Evolutionary conservation across 192 early-diverging fungal genomes (phyloP).

Genomic region (Rhizophagus prolifer): DNA sequence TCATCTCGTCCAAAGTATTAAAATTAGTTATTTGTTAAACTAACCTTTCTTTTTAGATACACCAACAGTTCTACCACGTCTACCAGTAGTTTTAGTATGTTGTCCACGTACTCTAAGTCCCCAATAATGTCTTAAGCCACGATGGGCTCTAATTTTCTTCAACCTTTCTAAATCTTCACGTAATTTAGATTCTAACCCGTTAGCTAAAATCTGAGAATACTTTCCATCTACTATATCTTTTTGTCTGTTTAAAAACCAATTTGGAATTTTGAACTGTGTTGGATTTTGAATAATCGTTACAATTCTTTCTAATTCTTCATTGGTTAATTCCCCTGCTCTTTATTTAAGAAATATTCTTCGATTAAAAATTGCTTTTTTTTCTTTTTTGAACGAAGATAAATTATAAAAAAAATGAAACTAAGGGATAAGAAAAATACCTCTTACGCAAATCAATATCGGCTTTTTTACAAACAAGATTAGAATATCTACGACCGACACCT

Average conservation of each 20-base stretch:
- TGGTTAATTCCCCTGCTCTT: constrained; percentile 95
- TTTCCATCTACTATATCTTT: constrained; percentile 96
- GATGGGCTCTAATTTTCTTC: constrained; percentile 99
- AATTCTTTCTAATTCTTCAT: constrained; percentile 97
- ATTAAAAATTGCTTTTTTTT: neutral
- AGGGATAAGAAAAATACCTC: constrained; percentile 54
- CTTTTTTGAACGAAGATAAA: neutral
- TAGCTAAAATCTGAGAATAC: constrained; percentile 93
- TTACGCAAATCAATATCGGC: constrained; percentile 97
- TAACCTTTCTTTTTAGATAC: constrained; percentile 93
- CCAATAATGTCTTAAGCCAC: constrained; percentile 99
- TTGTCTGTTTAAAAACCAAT: constrained; percentile 99
- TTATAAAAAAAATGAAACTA: constrained; percentile 3
- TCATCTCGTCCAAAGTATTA: neutral
- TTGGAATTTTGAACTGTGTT: constrained; percentile 98
- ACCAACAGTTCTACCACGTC: constrained; percentile 94
- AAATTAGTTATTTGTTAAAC: too few relatives aligned
- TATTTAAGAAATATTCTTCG: neutral
- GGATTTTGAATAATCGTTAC: constrained; percentile 99
- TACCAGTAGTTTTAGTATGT: constrained; percentile 99
- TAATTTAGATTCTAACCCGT: constrained; percentile 91
- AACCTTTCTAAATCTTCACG: constrained; percentile 99
- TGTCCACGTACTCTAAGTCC: constrained; percentile 99
- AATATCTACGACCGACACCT: constrained; percentile 98
- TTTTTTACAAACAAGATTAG: constrained; percentile 99